Percentiles rank a stretch among this genome's conserved stretches.
Conservation (phyloP, 2,329 filamentous ascomycete species). For the Claviceps lovelessii region DNA sequence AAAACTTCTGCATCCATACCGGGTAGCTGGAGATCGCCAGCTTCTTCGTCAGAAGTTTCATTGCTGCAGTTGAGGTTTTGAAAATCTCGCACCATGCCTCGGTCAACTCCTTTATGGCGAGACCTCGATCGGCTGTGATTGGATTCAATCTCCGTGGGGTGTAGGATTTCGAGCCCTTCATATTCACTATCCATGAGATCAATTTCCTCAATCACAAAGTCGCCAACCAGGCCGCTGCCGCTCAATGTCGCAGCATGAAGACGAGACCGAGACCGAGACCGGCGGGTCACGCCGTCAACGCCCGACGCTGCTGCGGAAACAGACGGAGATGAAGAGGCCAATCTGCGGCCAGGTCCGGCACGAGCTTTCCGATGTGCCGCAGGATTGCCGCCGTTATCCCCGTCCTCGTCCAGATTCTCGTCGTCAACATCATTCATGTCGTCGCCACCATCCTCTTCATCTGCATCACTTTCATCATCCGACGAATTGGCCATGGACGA, state of each 20-base stretch:
- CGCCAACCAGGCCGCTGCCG: constrained; percentile 10
- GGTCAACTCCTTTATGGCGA: constrained; percentile 25
- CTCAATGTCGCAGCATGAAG: constrained; percentile 8
- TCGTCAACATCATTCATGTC: not conserved
- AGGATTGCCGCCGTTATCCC: not conserved
- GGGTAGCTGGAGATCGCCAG: constrained; percentile 13
- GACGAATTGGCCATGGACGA: not conserved
- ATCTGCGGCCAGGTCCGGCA: not conserved
- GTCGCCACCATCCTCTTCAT: not conserved
- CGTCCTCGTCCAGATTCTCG: not conserved
- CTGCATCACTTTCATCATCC: not conserved
- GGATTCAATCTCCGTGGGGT: constrained; percentile 33
- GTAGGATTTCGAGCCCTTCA: constrained; percentile 27
- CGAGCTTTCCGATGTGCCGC: not conserved
- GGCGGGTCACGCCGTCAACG: constrained; percentile 1
- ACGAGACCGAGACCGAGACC: not conserved
- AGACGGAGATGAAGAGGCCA: not conserved
- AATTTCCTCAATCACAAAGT: constrained; percentile 33
- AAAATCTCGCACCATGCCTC: constrained; percentile 29
- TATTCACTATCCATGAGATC: constrained; percentile 31
- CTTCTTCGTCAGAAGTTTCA: constrained; percentile 23
- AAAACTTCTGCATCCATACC: constrained; percentile 23
- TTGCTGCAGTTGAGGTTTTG: constrained; percentile 31
- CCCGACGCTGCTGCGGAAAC: not conserved
- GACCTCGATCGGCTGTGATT: constrained; percentile 27